A percentile compares a stretch with the other conserved stretches of the same genome.
Evolutionary conservation across 2,329 filamentous ascomycete genomes (phyloP).

Genomic region (Verticillium isaacii): DNA sequence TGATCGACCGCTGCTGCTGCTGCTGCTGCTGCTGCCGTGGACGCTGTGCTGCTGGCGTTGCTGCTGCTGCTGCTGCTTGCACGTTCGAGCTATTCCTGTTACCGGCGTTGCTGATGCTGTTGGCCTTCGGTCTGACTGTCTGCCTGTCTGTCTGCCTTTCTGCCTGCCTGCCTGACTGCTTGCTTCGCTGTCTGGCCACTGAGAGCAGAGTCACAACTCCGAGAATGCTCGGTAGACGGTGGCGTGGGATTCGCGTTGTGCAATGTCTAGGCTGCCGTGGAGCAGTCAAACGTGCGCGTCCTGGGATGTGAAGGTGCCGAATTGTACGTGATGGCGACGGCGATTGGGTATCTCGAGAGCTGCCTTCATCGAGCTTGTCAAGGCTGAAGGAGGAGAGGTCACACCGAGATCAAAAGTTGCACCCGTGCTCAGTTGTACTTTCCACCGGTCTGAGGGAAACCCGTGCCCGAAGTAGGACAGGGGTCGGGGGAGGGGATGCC

Average conservation of each 20-base stretch:
- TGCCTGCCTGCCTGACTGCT: not conserved
- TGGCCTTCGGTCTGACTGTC: not conserved
- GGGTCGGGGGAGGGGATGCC: slow-evolving; percentile 16
- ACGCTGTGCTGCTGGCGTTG: not conserved
- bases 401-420: slow-evolving; percentile 4
- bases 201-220: not conserved
- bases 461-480: slow-evolving; percentile 19
- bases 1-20: not conserved
- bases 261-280: slow-evolving; percentile 9
- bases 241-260: not conserved
- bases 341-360: slow-evolving; percentile 12
- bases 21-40: not conserved
- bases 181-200: not conserved
- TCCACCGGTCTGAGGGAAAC: slow-evolving; percentile 36
- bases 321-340: slow-evolving; percentile 10
- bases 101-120: slow-evolving; percentile 5
- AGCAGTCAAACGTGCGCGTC: slow-evolving; percentile 9
- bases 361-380: slow-evolving; percentile 17
- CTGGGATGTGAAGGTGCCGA: slow-evolving; percentile 4
- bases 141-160: not conserved
- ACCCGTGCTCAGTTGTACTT: slow-evolving; percentile 33
- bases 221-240: not conserved
- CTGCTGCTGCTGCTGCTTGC: not conserved
- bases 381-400: slow-evolving; percentile 28
- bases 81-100: not conserved